Percentiles rank a stretch among this genome's conserved stretches.
phyloP scores from a whole-genome alignment of 768 basidiomycete species.

The Cubamyces sp. region DNA sequence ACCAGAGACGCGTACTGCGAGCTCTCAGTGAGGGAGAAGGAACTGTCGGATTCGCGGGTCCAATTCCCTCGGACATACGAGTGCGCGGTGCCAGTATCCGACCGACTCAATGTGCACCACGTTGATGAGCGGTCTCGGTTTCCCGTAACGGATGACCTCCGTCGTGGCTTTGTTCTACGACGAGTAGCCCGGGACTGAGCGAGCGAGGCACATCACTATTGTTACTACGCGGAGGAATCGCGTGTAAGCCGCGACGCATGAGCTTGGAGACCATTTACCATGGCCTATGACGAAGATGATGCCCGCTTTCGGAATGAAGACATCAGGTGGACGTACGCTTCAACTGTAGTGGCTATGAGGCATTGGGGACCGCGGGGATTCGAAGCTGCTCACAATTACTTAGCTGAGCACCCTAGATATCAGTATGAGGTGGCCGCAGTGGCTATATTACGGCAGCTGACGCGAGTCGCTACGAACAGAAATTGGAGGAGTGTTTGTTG shows the following conservation, averaged over 20 bases:
- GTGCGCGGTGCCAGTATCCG: slow-evolving; percentile 84
- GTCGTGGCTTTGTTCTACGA: slow-evolving; percentile 77
- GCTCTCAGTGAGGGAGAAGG: slow-evolving; percentile 83
- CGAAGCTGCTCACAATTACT: not conserved
- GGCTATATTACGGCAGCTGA: not conserved
- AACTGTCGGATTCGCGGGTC: slow-evolving; percentile 67
- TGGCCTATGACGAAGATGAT: slow-evolving; percentile 88
- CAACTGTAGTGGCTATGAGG: slow-evolving; percentile 71
- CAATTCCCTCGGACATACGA: slow-evolving; percentile 88
- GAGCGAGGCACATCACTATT: slow-evolving; percentile 6
- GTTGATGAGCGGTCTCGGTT: slow-evolving; percentile 79
- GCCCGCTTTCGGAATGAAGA: slow-evolving; percentile 66
- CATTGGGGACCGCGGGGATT: slow-evolving; percentile 19
- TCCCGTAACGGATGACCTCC: slow-evolving; percentile 68
- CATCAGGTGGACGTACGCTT: slow-evolving; percentile 78
- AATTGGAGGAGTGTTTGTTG: not conserved
- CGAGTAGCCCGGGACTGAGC: slow-evolving; percentile 81
- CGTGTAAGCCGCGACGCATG: not conserved
- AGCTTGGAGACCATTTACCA: slow-evolving; percentile 53
- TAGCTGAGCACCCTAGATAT: not conserved
- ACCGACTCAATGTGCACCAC: slow-evolving; percentile 85
- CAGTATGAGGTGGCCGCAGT: slow-evolving; percentile 1
- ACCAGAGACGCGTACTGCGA: slow-evolving; percentile 68
- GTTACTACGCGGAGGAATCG: not conserved
- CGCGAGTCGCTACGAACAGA: not conserved